Evolutionary conservation across 306 rosid genomes (phyloP).

Genomic region (Coriaria nepalensis): DNA sequence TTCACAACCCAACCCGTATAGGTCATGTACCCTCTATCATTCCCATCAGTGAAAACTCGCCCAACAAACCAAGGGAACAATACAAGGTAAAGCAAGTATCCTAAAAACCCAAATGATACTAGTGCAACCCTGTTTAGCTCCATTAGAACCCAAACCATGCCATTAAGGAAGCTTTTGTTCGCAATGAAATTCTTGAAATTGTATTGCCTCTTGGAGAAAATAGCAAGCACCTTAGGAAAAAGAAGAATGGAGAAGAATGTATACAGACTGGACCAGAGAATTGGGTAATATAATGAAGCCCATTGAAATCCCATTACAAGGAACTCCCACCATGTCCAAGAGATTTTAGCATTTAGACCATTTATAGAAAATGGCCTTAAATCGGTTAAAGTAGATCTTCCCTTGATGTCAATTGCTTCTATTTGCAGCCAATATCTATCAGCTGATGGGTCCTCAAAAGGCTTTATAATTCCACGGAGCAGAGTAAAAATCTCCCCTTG

Average conservation of each 20-base stretch:
- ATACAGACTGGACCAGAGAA: constrained; percentile 48
- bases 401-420: constrained; percentile 50
- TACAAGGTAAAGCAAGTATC: constrained; percentile 59
- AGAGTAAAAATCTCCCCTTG: constrained; percentile 59
- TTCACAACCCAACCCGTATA: constrained; percentile 71
- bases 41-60: constrained; percentile 49
- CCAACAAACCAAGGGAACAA: constrained; percentile 75
- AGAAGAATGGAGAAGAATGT: constrained; percentile 45
- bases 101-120: constrained; percentile 58
- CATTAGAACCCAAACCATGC: constrained; percentile 51
- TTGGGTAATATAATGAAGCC: constrained; percentile 63
- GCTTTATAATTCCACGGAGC: constrained; percentile 82
- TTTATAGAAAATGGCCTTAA: constrained; percentile 82
- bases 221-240: constrained; percentile 54
- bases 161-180: constrained; percentile 35
- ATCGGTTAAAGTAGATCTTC: constrained; percentile 55
- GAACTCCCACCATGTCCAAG: constrained; percentile 94
- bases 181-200: constrained; percentile 39
- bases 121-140: constrained; percentile 52
- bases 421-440: constrained; percentile 82
- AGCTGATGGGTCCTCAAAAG: constrained; percentile 70
- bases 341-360: constrained; percentile 42
- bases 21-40: constrained; percentile 63
- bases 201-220: constrained; percentile 40
- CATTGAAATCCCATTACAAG: constrained; percentile 82